Evolutionary conservation across 1,139 yeast species (phyloP), one percentile per base, ranked within the genome.

Genomic region (Yarrowia galli): DNA sequence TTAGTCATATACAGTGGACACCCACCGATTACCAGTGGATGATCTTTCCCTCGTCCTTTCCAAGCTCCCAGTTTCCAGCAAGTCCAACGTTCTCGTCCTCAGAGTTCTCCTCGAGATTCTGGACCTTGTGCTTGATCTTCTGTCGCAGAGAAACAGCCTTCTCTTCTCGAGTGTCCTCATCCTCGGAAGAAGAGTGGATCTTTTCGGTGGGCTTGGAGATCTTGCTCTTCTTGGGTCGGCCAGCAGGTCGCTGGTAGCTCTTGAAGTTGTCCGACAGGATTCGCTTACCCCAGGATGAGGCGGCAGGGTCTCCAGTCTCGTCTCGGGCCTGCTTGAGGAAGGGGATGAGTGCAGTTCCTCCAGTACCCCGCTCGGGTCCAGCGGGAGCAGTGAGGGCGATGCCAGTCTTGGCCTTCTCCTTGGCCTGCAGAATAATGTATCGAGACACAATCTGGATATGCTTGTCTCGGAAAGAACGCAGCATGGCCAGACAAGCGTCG

Each of bases 251-350:
- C 54, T 61, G 54, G 45, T 61, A 61, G 40, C 38, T 46, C 66
- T 61, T 61, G 66, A 23, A 61, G 56, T 61, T 74, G 71, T 87
- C 88, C 67, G 89, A 85, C 70, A 91, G 83, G 53, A 91, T 81
- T 70, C 95, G 83, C 74, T 86, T 86, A 77, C 96, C 97, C 97
- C 97, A 91, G 67, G 81, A 84, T 69, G 97, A 95, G 46, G 96
- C 97, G 32, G 97, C 97, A 9, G 92, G 87, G 73, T 89, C 95
- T 51, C 97, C 97, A 12, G 68, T 93, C 77, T 93, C 98, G 79
- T 93, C 98, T 77, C 98, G 86, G 72, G 97, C 93, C 78, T 93
- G 98, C 77, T 92, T 92, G 75, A 93, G 84, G 79, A 93, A 93
- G 38, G 97, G 97, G 70, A 93, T 85, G 73, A 93, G 82, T 0